Percentiles rank a stretch among this genome's conserved stretches.
Evolutionary conservation across 495 filamentous ascomycete genomes (phyloP).

Genomic region (Schizothecium vesticola): DNA sequence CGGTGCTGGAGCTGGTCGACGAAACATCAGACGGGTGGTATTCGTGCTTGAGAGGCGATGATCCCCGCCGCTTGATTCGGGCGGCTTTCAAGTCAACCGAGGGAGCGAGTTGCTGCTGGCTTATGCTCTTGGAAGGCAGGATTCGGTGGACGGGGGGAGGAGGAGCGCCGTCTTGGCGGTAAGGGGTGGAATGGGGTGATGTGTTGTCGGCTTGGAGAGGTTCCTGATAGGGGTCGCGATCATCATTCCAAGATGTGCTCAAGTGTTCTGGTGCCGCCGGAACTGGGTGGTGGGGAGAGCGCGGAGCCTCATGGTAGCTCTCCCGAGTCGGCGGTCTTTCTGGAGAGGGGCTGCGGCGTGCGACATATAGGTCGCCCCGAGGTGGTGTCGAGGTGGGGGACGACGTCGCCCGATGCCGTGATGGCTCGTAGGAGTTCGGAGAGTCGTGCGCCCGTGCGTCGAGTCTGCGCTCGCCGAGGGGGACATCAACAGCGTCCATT

Average conservation of each 20-base stretch:
- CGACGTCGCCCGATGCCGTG: slow-evolving; percentile 18
- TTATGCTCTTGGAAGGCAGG: slow-evolving; percentile 36
- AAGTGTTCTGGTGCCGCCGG: not conserved
- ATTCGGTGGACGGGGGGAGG: slow-evolving; percentile 48
- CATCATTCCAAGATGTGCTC: slow-evolving; percentile 13
- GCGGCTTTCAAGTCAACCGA: slow-evolving; percentile 40
- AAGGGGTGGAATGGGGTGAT: slow-evolving; percentile 41
- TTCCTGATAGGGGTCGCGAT: slow-evolving; percentile 28
- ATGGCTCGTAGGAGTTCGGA: slow-evolving; percentile 9
- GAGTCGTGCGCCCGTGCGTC: slow-evolving; percentile 15
- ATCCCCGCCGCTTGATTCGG: slow-evolving; percentile 62
- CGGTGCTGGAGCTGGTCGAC: slow-evolving; percentile 46
- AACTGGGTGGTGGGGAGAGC: not conserved
- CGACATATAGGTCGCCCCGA: not conserved
- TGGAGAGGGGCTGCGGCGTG: slow-evolving; percentile 9
- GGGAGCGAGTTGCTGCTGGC: slow-evolving; percentile 38
- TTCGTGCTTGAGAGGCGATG: slow-evolving; percentile 95
- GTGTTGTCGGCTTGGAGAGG: slow-evolving; percentile 29
- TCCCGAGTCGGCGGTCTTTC: slow-evolving; percentile 30
- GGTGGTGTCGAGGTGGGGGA: slow-evolving; percentile 14
- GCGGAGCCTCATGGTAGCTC: slow-evolving; percentile 17
- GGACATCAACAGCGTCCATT: slow-evolving; percentile 57
- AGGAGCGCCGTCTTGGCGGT: slow-evolving; percentile 42
- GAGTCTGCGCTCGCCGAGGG: slow-evolving; percentile 63
- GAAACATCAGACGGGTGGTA: slow-evolving; percentile 82